These are phyloP conservation scores for Boehmeria nivea DNA, from an alignment of 306 rosid genomes.

Conservation along the genomic window DNA sequence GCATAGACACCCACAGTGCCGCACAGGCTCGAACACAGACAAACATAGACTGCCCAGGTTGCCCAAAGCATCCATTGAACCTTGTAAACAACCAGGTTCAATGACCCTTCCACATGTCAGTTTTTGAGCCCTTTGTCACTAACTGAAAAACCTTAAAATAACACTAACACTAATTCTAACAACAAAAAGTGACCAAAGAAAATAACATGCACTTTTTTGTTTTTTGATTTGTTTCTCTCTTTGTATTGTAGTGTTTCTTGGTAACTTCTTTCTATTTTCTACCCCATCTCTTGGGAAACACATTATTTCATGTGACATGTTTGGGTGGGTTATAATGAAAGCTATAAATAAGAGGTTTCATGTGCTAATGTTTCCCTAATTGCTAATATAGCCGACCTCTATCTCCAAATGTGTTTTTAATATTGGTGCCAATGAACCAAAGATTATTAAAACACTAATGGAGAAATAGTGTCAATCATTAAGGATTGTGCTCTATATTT, in stretches of 20 bases:
- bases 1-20: no score
- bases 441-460: conserved; percentile 2
- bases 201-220: neutral
- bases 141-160: conserved; percentile 13
- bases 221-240: neutral
- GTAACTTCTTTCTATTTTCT: neutral
- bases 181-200: neutral
- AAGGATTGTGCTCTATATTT: conserved; percentile 1
- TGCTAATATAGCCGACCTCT: conserved; percentile 38
- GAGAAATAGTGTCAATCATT: conserved; percentile 1
- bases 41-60: no score
- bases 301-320: conserved; percentile 23
- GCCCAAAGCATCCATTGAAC: no score
- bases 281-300: conserved; percentile 39
- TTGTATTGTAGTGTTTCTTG: no score
- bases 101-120: conserved; percentile 6
- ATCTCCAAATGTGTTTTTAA: neutral
- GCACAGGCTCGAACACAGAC: no score
- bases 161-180: neutral
- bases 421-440: neutral
- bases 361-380: conserved; percentile 11
- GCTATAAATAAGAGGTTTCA: conserved; percentile 1
- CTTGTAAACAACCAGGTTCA: conserved; percentile 3
- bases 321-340: conserved; percentile 19
- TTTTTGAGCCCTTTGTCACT: neutral